These are phyloP conservation scores for Stygiomarasmius scandens DNA, from an alignment of 1,284 basidiomycete species.

Conservation along the genomic window DNA sequence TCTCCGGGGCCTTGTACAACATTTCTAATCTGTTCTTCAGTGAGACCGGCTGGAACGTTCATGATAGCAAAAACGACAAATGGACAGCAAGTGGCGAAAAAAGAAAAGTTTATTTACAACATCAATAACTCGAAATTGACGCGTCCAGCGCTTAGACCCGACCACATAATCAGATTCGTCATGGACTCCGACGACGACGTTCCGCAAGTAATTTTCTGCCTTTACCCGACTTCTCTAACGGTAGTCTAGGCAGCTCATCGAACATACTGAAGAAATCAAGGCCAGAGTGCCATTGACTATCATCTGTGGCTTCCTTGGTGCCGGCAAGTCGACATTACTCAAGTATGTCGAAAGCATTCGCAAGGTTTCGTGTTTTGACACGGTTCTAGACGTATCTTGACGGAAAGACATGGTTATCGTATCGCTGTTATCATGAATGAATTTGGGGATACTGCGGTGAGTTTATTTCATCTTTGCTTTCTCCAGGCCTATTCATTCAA, in stretches of 20 bases:
- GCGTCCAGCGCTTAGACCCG: not conserved
- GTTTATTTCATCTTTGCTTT: constrained; percentile 29
- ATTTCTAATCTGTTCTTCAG: constrained; percentile 58
- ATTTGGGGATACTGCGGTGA: constrained; percentile 81
- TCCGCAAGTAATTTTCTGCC: not conserved
- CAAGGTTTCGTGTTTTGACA: not conserved
- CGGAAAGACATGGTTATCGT: constrained; percentile 88
- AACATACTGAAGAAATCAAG: constrained; percentile 27
- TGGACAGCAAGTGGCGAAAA: not conserved
- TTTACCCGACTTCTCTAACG: not conserved
- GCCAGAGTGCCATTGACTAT: constrained; percentile 83
- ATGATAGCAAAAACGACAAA: constrained; percentile 12
- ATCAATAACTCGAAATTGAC: not conserved
- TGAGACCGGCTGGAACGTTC: constrained; percentile 22
- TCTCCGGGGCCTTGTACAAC: constrained; percentile 77
- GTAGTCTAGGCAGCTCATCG: constrained; percentile 47
- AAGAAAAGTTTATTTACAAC: not conserved
- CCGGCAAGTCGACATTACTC: constrained; percentile 89
- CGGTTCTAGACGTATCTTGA: constrained; percentile 75
- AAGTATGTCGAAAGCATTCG: constrained; percentile 44
- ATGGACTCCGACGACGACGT: constrained; percentile 14
- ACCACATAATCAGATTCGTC: not conserved
- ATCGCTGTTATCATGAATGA: constrained; percentile 99
- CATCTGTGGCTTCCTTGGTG: constrained; percentile 89
- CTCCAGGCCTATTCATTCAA: constrained; percentile 20